Evolutionary conservation across 2,329 filamentous ascomycete genomes (phyloP), one percentile per base, ranked within the genome.

Genomic region (Aspergillus spinulosporus): DNA sequence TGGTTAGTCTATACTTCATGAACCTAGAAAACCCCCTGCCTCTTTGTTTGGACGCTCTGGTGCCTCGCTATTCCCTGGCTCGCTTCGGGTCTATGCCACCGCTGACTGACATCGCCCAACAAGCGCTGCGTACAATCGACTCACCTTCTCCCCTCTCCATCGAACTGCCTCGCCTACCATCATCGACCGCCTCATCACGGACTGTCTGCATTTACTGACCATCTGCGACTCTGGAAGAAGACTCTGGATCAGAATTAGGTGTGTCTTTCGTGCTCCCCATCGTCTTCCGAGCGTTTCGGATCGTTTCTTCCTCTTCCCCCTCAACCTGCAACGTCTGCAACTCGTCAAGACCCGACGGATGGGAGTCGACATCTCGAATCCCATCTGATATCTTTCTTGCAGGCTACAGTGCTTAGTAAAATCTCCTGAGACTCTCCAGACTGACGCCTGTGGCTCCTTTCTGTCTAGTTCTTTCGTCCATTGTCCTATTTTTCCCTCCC

Each of bases 81-180:
- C 47, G 51, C 58, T 61, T 64, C 58, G 49, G 62, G 59, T 65
- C 63, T 66, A 21, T 21, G 64, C 64, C 70, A 72, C 63, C 70
- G 70, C 72, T 75, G 70, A 74, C 70, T 75, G 70, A 74, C 70
- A 66, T 68, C 65, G 66, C 67, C 67, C 54, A 57, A 57, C 64
- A 68, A 71, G 64, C 69, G 67, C 71, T 71, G 71, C 64, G 63
- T 71, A 69, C 68, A 60, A 68, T 51, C 60, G 62, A 65, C 64
- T 65, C 58, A 64, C 63, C 64, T 64, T 62, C 62, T 61, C 53
- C 55, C 54, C 47, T 54, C 52, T 51, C 51, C 58, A 56, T 64
- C 60, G 29, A 51, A 64, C 62, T 46, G 54, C 60, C 57, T 59
- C 60, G 59, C 47, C 60, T 59, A 59, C 57, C 57, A 56, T 59